Evolutionary conservation across 768 basidiomycete genomes (phyloP), one percentile per base, ranked within the genome.

Genomic region (Pleurotus sapidus): DNA sequence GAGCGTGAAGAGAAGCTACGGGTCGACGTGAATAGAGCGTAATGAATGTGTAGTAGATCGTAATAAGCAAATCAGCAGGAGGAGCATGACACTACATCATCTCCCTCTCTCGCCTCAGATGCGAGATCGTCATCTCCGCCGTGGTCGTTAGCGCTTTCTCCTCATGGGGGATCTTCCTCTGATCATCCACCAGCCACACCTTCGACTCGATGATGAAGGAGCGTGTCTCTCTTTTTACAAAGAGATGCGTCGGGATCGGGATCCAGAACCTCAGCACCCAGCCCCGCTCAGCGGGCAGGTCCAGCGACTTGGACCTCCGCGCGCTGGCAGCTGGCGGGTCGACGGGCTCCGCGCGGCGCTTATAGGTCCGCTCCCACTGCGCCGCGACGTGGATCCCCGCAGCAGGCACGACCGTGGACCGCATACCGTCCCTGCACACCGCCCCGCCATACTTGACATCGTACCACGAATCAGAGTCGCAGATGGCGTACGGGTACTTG

Each of bases 241-340:
- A 82, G 18, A 83, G 58, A n/a, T 65, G 58, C 5, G 76, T 70
- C 5, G 81, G 80, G 25, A 84, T 67, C 0, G 82, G 82, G 6
- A 81, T 69, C 71, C 74, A 80, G 59, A 77, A 72, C 43, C 73
- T 69, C 59, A 75, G 61, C 55, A 62, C 69, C 72, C 72, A 76
- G 2, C 73, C 73, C 11, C 66, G 38, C 4, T 53, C 39, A 5
- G 37, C 37, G 0, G 38, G 34, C 51, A 40, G 18, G 6, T 15
- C 14, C 34, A 39, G 37, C 49, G 49, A 20, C 38, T 49, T 49
- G 15, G 25, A 6, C 8, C 30, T 30, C 7, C 51, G 51, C 15
- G 12, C 15, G 17, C 38, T 12, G 3, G 11, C 37, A 11, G 3
- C 39, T 6, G 23, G 2, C 18, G 14, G n/a, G 5, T 18, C 14